A percentile compares a stretch with the other conserved stretches of the same genome.
These are phyloP conservation scores for Trichodelitschia bisporula DNA, from an alignment of 495 filamentous ascomycete genomes.

Conservation along the genomic window DNA sequence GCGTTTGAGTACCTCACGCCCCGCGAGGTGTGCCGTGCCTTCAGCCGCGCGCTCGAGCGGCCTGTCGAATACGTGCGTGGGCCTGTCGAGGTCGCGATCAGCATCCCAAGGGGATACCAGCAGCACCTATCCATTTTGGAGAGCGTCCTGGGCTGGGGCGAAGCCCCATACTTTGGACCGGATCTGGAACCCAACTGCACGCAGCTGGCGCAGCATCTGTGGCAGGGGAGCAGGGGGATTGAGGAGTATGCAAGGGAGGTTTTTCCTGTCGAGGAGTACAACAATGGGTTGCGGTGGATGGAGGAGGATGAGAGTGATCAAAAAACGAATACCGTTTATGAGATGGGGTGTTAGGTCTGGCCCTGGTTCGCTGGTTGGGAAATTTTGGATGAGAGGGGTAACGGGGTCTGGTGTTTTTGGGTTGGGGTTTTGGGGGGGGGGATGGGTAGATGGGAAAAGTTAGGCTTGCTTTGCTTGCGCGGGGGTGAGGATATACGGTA, in stretches of 20 bases:
- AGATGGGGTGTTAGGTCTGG: background rate
- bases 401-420: too few relatives aligned
- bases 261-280: constrained; percentile 80
- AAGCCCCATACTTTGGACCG: constrained; percentile 47
- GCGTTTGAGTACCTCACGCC: constrained; percentile 83
- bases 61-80: constrained; percentile 53
- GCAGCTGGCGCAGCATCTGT: constrained; percentile 47
- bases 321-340: background rate
- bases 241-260: constrained; percentile 93
- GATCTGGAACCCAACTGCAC: constrained; percentile 36
- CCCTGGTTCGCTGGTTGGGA: background rate
- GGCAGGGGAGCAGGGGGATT: constrained; percentile 76
- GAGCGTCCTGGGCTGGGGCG: constrained; percentile 30
- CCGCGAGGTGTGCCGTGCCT: constrained; percentile 51
- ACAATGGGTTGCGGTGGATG: constrained; percentile 90
- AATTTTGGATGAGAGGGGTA: too few relatives aligned
- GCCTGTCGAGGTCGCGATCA: constrained; percentile 62
- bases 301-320: constrained; percentile 17
- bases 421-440: too few relatives aligned
- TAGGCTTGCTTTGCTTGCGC: too few relatives aligned
- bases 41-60: constrained; percentile 51
- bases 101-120: constrained; percentile 70
- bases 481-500: too few relatives aligned
- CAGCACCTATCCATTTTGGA: constrained; percentile 59
- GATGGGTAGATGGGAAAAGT: too few relatives aligned